Percentiles rank a stretch among this genome's conserved stretches.
These are phyloP conservation scores for Fraxinus latifolia DNA, from an alignment of 305 asterid genomes.

Conservation along the genomic window DNA sequence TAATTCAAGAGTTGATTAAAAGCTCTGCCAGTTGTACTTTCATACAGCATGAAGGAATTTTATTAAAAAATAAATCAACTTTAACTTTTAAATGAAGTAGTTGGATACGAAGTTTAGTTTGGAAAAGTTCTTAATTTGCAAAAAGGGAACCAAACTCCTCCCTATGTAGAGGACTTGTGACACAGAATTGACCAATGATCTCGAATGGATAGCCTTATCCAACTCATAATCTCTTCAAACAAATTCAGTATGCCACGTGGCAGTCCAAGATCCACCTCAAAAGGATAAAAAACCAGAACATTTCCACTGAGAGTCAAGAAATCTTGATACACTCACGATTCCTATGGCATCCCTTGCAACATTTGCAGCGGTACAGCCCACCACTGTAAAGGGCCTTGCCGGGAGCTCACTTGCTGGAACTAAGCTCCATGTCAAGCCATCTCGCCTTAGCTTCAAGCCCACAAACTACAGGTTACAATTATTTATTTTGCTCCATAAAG, in stretches of 20 bases:
- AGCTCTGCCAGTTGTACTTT: not conserved
- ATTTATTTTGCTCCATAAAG: not conserved
- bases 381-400: slow-evolving; percentile 51
- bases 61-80: not conserved
- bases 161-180: not conserved
- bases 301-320: not conserved
- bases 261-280: slow-evolving; percentile 32
- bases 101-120: too few species aligned
- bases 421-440: slow-evolving; percentile 67
- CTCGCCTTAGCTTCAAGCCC: slow-evolving; percentile 55
- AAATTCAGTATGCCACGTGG: slow-evolving; percentile 53
- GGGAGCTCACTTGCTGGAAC: slow-evolving; percentile 86
- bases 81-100: not conserved
- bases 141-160: too few species aligned
- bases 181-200: not conserved
- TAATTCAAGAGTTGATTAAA: not conserved
- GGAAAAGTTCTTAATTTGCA: not conserved
- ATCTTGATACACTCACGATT: not conserved
- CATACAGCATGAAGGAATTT: not conserved
- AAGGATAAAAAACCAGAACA: slow-evolving; percentile 3
- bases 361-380: slow-evolving; percentile 15
- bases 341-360: slow-evolving; percentile 72
- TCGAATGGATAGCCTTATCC: slow-evolving; percentile 60
- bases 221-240: slow-evolving; percentile 27
- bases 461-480: slow-evolving; percentile 47